Conservation (phyloP, 108 stramenopile species). For the Skeletonema tropicum region DNA sequence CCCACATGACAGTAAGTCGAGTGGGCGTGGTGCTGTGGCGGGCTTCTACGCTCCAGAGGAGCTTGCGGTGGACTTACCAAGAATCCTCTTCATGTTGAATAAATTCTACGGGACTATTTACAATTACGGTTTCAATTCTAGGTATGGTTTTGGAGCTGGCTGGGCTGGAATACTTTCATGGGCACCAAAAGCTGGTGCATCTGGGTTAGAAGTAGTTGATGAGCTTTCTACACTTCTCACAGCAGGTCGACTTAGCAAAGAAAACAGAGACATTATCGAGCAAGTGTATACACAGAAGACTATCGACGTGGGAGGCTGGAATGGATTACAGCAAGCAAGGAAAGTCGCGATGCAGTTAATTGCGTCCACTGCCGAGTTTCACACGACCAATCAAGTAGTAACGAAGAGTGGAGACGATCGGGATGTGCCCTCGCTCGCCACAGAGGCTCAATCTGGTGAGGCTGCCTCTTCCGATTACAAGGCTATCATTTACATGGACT, state of each 20-base stretch:
- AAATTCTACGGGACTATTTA: slow-evolving; percentile 4
- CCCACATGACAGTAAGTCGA: too few species aligned
- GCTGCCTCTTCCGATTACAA: slow-evolving; percentile 49
- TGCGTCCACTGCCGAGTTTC: slow-evolving; percentile 66
- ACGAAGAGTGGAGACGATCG: slow-evolving; percentile 24
- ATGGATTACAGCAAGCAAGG: too few species aligned
- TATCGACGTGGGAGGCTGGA: not conserved
- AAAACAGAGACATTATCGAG: slow-evolving; percentile 21
- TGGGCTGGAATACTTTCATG: slow-evolving; percentile 9
- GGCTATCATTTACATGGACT: slow-evolving; percentile 60
- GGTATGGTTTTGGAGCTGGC: not conserved
- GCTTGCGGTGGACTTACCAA: slow-evolving; percentile 9
- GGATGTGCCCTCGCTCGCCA: not conserved
- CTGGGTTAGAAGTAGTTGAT: slow-evolving; percentile 40
- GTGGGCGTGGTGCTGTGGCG: not conserved
- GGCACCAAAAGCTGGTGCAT: slow-evolving; percentile 15
- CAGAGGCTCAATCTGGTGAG: slow-evolving; percentile 4
- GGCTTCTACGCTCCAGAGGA: slow-evolving; percentile 14
- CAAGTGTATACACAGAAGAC: slow-evolving; percentile 32
- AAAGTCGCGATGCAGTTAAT: slow-evolving; percentile 44
- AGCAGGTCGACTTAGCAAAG: slow-evolving; percentile 53
- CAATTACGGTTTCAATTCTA: not conserved
- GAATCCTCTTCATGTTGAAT: slow-evolving; percentile 14
- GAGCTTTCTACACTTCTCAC: slow-evolving; percentile 61
- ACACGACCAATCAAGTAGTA: slow-evolving; percentile 49